Base-by-base conservation (phyloP, 2,329 filamentous ascomycete species). In the Colletotrichum lentis region DNA sequence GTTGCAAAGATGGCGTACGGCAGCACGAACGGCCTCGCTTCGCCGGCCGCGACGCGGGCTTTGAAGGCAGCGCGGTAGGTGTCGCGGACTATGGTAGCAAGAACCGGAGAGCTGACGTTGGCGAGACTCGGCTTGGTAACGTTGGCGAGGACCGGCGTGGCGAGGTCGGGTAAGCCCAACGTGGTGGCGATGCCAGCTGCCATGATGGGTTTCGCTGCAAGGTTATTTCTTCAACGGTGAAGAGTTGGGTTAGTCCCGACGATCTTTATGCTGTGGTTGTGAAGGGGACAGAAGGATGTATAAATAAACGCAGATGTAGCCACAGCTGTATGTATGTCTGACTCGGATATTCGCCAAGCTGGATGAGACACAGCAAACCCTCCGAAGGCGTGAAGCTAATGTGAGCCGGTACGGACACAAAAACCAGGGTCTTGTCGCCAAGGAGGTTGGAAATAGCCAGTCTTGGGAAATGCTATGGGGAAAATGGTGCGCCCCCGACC, bases 1-100 rank as follows among this genome's bases (percentile, higher is more conserved):
- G 80, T 73, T 3, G 81, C 83, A 24, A 86, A 67, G 7, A 88
- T 66, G 63, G 81, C 78, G 65, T 85, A 83, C 0, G 86, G 87
- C 8, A 89, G 46, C 20, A 89, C 72, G 20, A 89, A 78, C 2
- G 85, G 86, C 49, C 77, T 77, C 39, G 79, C 74, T 7, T 71
- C 74, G 52, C 83, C 83, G 4, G 80, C 76, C 57, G 77, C 74
- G 41, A 80, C 70, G 50, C 75, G 76, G 2, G 73, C 72, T 52
- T 72, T 70, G 73, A 85, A 85, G 16, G 72, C 53, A 10, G 72
- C 69, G 50, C 77, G 78, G 72, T 83, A 81, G 52, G 69, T 67
- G 8, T 71, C 67, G 35, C 75, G 70, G 3, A 78, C 67, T 20
- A 67, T 62, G 3, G 67, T 53, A 18, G 64, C 66, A 31, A 74